Percentiles rank a stretch among this genome's conserved stretches.
Conservation (phyloP, 345 rosid genomes). For the Toxicodendron radicans region DNA sequence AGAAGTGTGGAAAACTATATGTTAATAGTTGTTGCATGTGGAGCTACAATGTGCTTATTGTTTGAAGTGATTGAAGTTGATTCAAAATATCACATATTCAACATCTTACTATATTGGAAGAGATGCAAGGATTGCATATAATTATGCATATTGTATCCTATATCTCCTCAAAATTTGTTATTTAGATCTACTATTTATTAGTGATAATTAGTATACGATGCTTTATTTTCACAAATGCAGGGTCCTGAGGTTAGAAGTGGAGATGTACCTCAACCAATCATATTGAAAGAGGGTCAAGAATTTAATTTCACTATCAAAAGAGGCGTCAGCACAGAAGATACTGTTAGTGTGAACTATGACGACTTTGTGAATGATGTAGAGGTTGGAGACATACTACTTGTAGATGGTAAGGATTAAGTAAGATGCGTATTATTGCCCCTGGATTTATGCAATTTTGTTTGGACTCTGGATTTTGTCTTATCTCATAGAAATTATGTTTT, state of each 20-base stretch:
- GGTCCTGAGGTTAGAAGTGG: constrained; percentile 99
- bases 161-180: not conserved
- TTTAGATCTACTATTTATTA: not conserved
- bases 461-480: not conserved
- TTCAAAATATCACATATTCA: not conserved
- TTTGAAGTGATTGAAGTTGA: not conserved
- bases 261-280: constrained; percentile 84
- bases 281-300: constrained; percentile 76
- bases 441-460: not conserved
- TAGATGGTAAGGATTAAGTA: constrained; percentile 66
- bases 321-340: constrained; percentile 72
- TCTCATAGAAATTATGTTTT: constrained; percentile 7
- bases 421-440: constrained; percentile 1
- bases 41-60: not conserved
- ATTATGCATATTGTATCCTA: not conserved
- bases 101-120: not conserved
- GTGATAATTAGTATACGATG: not conserved
- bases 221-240: constrained; percentile 35
- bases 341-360: constrained; percentile 93
- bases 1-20: not conserved
- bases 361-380: constrained; percentile 88
- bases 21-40: not conserved
- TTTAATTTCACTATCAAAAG: constrained; percentile 84
- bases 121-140: not conserved
- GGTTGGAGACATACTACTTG: constrained; percentile 80